A percentile compares a stretch with the other conserved stretches of the same genome.
Conservation (phyloP, 257 asterid species). For the Henckelia pumila region DNA sequence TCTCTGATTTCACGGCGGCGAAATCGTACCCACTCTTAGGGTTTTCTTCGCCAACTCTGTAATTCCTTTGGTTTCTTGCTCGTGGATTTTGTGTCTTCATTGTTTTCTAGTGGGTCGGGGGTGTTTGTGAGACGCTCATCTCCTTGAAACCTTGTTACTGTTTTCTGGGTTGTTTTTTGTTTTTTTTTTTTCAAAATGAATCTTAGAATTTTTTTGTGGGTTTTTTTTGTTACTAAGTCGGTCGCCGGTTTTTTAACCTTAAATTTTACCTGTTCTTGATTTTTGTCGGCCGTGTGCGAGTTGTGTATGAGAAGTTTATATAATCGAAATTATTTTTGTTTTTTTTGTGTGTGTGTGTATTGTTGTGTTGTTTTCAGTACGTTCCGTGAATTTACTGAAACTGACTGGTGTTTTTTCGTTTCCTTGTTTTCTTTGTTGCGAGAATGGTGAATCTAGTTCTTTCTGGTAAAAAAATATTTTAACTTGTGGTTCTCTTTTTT, state of each 20-base stretch:
- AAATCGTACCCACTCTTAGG: constrained; percentile 26
- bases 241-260: not conserved
- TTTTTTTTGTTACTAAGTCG: not conserved
- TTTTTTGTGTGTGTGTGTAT: not conserved
- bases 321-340: too few species aligned
- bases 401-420: not conserved
- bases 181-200: too few species aligned
- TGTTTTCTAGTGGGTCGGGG: not conserved
- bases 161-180: not conserved
- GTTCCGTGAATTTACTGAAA: not conserved
- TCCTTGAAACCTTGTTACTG: not conserved
- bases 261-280: too few species aligned
- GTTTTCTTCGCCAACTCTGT: constrained; percentile 23
- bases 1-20: constrained; percentile 18
- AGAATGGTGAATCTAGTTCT: not conserved
- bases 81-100: not conserved
- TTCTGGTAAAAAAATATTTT: not conserved
- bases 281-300: not conserved
- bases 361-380: not conserved
- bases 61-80: not conserved
- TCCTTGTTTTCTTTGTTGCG: not conserved
- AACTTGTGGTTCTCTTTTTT: not conserved
- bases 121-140: constrained; percentile 2
- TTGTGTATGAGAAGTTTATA: not conserved
- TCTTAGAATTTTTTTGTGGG: too few species aligned